phyloP scores from a whole-genome alignment of 768 basidiomycete species.

The Coprinopsis cinerea region DNA sequence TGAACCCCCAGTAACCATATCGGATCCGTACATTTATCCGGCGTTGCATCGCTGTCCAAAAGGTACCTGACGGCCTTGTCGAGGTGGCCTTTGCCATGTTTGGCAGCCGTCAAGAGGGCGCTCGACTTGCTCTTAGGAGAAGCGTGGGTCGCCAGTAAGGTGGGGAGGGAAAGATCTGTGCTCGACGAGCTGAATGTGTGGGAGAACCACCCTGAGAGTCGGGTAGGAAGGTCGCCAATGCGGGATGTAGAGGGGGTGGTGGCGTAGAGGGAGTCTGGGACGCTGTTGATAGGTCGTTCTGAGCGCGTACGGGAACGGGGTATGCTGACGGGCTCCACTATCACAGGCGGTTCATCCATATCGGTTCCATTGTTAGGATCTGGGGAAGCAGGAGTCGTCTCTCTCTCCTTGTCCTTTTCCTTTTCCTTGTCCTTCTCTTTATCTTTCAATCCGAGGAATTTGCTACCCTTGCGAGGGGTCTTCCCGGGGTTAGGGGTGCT shows the following conservation, averaged over 20 bases:
- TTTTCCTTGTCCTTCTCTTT: slow-evolving; percentile 32
- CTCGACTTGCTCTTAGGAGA: slow-evolving; percentile 15
- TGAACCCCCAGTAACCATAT: slow-evolving; percentile 89
- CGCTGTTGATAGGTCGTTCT: slow-evolving; percentile 12
- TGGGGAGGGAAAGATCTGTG: slow-evolving; percentile 64
- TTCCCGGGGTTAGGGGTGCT: slow-evolving; percentile 12
- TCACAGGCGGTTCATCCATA: slow-evolving; percentile 53
- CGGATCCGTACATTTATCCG: slow-evolving; percentile 73
- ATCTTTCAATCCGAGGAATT: slow-evolving; percentile 31
- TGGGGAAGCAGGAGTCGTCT: slow-evolving; percentile 3
- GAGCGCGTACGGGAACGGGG: slow-evolving; percentile 51
- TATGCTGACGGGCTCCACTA: slow-evolving; percentile 55
- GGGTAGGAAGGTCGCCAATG: slow-evolving; percentile 65
- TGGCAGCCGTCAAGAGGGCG: slow-evolving; percentile 61
- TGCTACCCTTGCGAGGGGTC: slow-evolving; percentile 25
- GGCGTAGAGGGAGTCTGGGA: slow-evolving; percentile 31
- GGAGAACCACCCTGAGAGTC: slow-evolving; percentile 77
- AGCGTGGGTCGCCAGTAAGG: slow-evolving; percentile 43
- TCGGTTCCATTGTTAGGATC: slow-evolving; percentile 13
- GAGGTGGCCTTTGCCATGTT: slow-evolving; percentile 68
- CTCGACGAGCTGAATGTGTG: slow-evolving; percentile 71
- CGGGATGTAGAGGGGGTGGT: slow-evolving; percentile 44
- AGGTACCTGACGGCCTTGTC: slow-evolving; percentile 86
- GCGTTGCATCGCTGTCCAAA: slow-evolving; percentile 84
- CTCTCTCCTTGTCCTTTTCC: too few relatives aligned